Conservation (phyloP, 139 green algal genomes). For the Picocystis salinarum region DNA sequence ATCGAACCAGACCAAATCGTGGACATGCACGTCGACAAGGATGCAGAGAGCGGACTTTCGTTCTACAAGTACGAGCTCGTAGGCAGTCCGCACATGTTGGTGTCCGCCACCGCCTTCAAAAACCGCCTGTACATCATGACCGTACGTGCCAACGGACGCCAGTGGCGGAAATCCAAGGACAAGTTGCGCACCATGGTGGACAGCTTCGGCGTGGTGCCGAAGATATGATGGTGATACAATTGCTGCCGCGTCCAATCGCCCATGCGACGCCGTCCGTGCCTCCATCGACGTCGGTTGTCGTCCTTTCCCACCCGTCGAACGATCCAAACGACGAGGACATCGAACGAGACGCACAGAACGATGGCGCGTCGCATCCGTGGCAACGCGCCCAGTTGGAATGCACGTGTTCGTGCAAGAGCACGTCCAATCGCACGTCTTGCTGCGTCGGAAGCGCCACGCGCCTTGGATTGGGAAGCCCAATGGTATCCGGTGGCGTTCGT, state of each 20-base stretch:
- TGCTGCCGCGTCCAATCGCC: no score
- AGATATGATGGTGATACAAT: no score
- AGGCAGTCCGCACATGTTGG: neutral
- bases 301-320: no score
- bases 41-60: neutral
- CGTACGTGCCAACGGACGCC: neutral
- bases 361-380: no score
- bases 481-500: conserved; percentile 28
- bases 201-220: neutral
- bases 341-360: no score
- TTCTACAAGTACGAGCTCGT: conserved; percentile 6
- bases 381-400: no score
- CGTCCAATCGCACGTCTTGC: no score
- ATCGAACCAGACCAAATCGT: conserved; percentile 44
- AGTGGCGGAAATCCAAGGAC: neutral
- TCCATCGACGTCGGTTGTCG: no score
- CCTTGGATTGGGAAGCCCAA: conserved; percentile 10
- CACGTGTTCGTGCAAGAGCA: no score
- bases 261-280: no score
- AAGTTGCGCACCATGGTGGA: neutral
- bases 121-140: conserved; percentile 8
- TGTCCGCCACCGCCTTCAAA: conserved; percentile 5
- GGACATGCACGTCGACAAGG: neutral
- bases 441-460: no score
- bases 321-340: no score